Evolutionary conservation across 2,329 filamentous ascomycete species (phyloP).

Genomic region (Phialophora verrucosa): DNA sequence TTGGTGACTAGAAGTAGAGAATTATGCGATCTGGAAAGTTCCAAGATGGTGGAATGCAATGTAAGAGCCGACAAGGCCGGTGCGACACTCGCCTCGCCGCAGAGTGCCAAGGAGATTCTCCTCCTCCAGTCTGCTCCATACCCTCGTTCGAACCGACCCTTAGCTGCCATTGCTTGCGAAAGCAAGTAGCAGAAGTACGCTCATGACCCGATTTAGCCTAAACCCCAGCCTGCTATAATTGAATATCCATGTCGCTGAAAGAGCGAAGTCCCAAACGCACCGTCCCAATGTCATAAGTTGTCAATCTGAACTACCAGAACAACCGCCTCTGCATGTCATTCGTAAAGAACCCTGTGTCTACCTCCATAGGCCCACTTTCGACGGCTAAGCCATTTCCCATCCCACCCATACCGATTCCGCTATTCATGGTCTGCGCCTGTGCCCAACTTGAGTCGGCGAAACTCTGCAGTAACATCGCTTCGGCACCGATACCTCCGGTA

Average conservation of each 20-base stretch:
- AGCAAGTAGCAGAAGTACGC: not conserved
- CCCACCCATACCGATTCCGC: conserved; percentile 12
- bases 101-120: too few species aligned
- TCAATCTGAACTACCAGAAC: conserved; percentile 28
- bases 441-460: conserved; percentile 35
- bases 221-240: not conserved
- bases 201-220: not conserved
- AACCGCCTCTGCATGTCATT: conserved; percentile 34
- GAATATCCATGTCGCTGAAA: not conserved
- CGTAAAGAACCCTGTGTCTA: conserved; percentile 33
- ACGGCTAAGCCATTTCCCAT: conserved; percentile 15
- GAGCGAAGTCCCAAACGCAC: not conserved
- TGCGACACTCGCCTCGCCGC: too few species aligned
- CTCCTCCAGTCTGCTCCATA: too few species aligned
- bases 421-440: conserved; percentile 26
- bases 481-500: conserved; percentile 23
- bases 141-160: not conserved
- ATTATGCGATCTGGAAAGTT: too few species aligned
- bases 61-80: too few species aligned
- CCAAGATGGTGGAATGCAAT: too few species aligned
- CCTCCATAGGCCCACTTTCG: conserved; percentile 30
- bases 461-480: conserved; percentile 31
- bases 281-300: not conserved
- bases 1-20: too few species aligned
- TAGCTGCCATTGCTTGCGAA: not conserved